Evolutionary conservation across 805 yeast species (phyloP).

Genomic region (Suhomyces sp.): DNA sequence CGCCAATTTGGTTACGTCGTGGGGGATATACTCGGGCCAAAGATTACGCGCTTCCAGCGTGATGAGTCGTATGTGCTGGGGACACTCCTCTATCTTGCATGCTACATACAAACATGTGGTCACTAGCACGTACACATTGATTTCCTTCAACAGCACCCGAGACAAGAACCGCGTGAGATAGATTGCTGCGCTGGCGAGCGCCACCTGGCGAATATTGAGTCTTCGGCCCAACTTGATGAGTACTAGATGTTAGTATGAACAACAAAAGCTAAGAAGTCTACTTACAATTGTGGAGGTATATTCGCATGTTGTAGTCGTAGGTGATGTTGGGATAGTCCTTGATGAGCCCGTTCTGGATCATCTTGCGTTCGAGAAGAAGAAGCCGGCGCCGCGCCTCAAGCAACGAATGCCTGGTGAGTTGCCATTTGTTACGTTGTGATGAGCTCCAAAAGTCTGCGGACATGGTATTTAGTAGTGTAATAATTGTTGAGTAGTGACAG

Average conservation of each 20-base stretch:
- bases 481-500: no score
- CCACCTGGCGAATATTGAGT: conserved; percentile 74
- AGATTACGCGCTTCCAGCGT: conserved; percentile 79
- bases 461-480: no score
- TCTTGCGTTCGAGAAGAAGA: conserved; percentile 38
- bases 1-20: conserved; percentile 85
- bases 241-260: conserved; percentile 23
- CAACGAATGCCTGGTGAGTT: conserved; percentile 63
- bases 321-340: conserved; percentile 44
- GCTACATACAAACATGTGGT: conserved; percentile 87
- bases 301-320: conserved; percentile 63
- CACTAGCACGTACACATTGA: conserved; percentile 75
- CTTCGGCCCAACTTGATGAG: conserved; percentile 76
- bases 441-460: conserved; percentile 89
- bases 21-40: conserved; percentile 95
- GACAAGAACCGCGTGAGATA: conserved; percentile 77
- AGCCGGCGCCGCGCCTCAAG: conserved; percentile 43
- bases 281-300: conserved; percentile 64
- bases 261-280: not conserved
- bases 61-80: conserved; percentile 85
- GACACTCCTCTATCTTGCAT: conserved; percentile 92
- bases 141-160: conserved; percentile 70
- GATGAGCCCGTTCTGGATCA: conserved; percentile 43
- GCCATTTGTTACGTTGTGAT: conserved; percentile 81
- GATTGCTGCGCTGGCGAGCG: conserved; percentile 84